These are phyloP conservation scores for Fusarium humuli DNA, from an alignment of 2,329 filamentous ascomycete genomes.

Conservation along the genomic window DNA sequence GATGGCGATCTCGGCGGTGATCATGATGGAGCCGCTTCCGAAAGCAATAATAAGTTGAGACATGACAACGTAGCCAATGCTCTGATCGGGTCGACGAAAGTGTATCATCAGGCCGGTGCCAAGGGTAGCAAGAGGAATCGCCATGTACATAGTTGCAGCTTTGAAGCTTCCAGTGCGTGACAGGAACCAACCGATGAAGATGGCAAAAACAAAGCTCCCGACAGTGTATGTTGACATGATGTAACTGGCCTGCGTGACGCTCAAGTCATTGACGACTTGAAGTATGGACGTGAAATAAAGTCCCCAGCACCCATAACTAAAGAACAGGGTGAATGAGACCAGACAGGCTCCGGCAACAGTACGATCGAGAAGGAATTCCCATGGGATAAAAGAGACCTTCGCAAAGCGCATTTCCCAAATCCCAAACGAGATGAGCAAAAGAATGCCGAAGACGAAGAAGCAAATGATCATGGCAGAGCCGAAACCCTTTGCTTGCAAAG, in stretches of 20 bases:
- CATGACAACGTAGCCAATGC: constrained; percentile 26
- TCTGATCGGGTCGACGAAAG: neutral
- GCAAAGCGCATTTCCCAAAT: constrained; percentile 63
- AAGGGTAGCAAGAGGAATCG: constrained; percentile 25
- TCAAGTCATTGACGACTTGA: constrained; percentile 53
- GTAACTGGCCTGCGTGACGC: constrained; percentile 52
- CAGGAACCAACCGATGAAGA: constrained; percentile 20
- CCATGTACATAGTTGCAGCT: constrained; percentile 17
- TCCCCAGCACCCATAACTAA: constrained; percentile 53
- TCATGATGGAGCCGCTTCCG: constrained; percentile 23
- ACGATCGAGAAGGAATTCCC: constrained; percentile 44
- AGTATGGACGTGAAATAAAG: constrained; percentile 56
- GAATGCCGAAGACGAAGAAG: constrained; percentile 67
- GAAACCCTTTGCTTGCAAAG: constrained; percentile 23
- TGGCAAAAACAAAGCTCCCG: constrained; percentile 48
- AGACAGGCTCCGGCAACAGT: constrained; percentile 54
- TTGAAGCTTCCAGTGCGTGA: constrained; percentile 32
- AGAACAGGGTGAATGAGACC: constrained; percentile 52
- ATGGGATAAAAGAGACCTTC: constrained; percentile 40
- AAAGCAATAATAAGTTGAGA: constrained; percentile 31
- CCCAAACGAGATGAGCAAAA: constrained; percentile 66
- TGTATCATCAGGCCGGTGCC: constrained; percentile 28
- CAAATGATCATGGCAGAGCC: constrained; percentile 30
- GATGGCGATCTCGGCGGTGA: constrained; percentile 35
- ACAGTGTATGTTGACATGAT: constrained; percentile 53